Evolutionary conservation across 1,139 yeast species (phyloP), one percentile per base, ranked within the genome.

Genomic region (Yamadazyma triangularis): DNA sequence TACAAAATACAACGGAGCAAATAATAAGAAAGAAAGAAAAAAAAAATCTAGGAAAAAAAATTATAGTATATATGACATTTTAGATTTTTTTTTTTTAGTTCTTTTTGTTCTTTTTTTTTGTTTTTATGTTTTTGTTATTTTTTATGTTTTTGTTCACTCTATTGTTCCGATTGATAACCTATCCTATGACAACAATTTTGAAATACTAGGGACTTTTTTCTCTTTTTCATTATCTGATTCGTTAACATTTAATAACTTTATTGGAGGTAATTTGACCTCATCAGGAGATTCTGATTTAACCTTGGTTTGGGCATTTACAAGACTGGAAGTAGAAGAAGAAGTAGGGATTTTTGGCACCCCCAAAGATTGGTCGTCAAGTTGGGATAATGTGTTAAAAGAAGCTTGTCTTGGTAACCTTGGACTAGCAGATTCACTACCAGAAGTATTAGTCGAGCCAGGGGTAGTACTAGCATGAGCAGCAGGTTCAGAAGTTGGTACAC

Each of bases 161-260:
- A n/a, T n/a, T n/a, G n/a, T n/a, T n/a, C n/a, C n/a, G n/a, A n/a
- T n/a, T n/a, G n/a, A n/a, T n/a, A n/a, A n/a, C n/a, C n/a, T 10
- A 14, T 11, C 15, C 32, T 36, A 57, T 24, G 59, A 53, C 29
- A 58, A 44, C 23, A 59, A 37, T 33, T 56, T 58, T 13, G 59
- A 51, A 16, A 59, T 58, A n/a, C 51, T 53, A 8, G 64, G 64
- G 13, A 57, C 50, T 34, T 55, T 56, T 33, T 53, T 51, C 19
- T 26, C 23, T 9, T 34, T 35, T 7, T 30, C 41, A 22, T 50
- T 45, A 14, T 18, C 20, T 7, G 20, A 18, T 18, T 18, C 20
- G 9, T 18, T 18, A 18, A 18, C 20, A 18, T 18, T 18, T 18
- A 18, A 18, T 4, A 46, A 32, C 19, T 46, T 43, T 7, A 56